Evolutionary conservation across 2,329 filamentous ascomycete species (phyloP), one percentile per base, ranked within the genome.

Genomic region (Conoideocrella luteorostrata): DNA sequence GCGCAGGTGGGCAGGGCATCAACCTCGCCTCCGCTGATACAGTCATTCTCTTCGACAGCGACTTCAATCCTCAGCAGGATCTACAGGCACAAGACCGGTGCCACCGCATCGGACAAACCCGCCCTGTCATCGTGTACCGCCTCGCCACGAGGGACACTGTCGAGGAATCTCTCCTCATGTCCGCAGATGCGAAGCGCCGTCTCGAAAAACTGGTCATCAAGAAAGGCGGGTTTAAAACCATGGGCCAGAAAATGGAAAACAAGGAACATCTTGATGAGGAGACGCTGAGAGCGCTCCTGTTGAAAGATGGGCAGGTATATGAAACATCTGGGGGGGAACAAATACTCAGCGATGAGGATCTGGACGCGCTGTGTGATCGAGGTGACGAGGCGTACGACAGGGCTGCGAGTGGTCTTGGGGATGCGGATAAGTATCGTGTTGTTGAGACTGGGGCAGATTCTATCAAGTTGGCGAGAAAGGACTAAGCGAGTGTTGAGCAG

Each of bases 31-130:
- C 84, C 1, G 91, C 91, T 0, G 91, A 97, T 54, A 96, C 91
- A 0, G 91, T 96, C 10, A 85, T 97, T 36, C 72, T 97, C 0
- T 97, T 93, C 53, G 91, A 97, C 62, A 72, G 68, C 3, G 78
- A 95, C 56, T 96, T 91, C 82, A 98, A 98, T 55, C 93, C 93
- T 0, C 93, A 98, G 61, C 91, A 96, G 59, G 93, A 98, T 62
- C 72, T 98, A 0, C 93, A 98, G 59, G 93, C 93, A 0, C 93
- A 97, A 64, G 93, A 98, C 58, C 87, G 93, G 5, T 89, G 88
- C 1, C 93, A 98, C 60, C 81, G 93, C 11, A 97, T 98, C 50
- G 93, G 93, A 0, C 93, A 98, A 62, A 95, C 83, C 1, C 77
- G 84, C 3, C 93, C 93, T 0, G 93, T 98, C 1, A 80, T 98